Evolutionary conservation across 352 stramenopile species (phyloP).

Genomic region (Pythium plurisporium): DNA sequence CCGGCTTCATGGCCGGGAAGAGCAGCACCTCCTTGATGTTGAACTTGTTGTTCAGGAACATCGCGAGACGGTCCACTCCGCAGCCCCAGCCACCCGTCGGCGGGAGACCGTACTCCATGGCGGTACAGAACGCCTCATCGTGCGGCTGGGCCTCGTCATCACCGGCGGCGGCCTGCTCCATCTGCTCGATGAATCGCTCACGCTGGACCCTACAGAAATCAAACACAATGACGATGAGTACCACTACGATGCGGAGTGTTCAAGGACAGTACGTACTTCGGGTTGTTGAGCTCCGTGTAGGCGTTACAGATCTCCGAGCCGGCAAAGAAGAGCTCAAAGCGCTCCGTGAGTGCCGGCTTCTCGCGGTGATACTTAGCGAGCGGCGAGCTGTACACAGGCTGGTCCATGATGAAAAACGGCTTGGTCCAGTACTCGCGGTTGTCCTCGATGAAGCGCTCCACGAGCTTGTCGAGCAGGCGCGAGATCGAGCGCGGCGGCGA

Average conservation of each 20-base stretch:
- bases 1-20: constrained; percentile 99
- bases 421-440: constrained; percentile 88
- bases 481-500: constrained; percentile 64
- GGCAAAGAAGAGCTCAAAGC: constrained; percentile 98
- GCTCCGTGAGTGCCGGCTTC: constrained; percentile 92
- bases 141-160: constrained; percentile 88
- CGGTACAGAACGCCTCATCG: constrained; percentile 93
- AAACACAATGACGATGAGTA: constrained; percentile 3
- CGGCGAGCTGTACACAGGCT: constrained; percentile 97
- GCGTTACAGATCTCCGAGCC: constrained; percentile 98
- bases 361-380: constrained; percentile 95
- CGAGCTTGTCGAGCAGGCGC: constrained; percentile 85
- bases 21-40: constrained; percentile 98
- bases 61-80: constrained; percentile 97
- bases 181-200: constrained; percentile 80
- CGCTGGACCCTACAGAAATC: constrained; percentile 48
- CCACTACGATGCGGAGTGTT: too few relatives aligned
- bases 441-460: constrained; percentile 86
- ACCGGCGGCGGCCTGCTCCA: constrained; percentile 68
- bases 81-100: constrained; percentile 97
- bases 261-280: constrained; percentile 33
- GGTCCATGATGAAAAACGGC: constrained; percentile 98
- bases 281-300: constrained; percentile 99
- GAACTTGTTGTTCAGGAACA: constrained; percentile 94
- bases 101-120: constrained; percentile 97